phyloP scores from a whole-genome alignment of 257 asterid genomes.

The Nicotiana sylvestris region DNA sequence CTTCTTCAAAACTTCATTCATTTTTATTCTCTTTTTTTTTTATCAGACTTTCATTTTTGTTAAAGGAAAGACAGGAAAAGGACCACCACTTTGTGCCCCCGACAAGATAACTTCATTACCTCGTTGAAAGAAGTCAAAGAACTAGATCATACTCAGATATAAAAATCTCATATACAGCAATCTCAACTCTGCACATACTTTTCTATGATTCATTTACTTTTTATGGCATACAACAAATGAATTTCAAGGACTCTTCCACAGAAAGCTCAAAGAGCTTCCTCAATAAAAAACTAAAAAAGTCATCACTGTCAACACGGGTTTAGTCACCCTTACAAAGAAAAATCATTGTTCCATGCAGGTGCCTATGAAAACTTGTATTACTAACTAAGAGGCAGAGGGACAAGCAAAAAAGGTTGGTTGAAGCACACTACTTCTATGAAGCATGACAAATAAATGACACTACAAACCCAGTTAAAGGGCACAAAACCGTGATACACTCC shows the following conservation, averaged over 20 bases:
- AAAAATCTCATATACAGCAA: not conserved
- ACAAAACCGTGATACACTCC: not conserved
- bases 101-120: not conserved
- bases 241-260: not conserved
- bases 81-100: not conserved
- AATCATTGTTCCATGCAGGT: not conserved
- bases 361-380: not conserved
- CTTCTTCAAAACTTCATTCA: not conserved
- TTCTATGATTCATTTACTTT: not conserved
- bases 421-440: not conserved
- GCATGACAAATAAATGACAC: not conserved
- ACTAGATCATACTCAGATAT: conserved; percentile 1
- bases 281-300: not conserved
- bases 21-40: not conserved
- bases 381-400: not conserved
- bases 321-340: not conserved
- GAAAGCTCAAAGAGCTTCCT: not conserved
- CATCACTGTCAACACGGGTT: not conserved
- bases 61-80: not conserved
- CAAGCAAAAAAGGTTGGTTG: not conserved
- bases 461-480: not conserved
- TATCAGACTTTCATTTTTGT: not conserved
- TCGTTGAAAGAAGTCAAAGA: not conserved
- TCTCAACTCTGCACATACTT: conserved; percentile 2
- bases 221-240: not conserved